Conservation (phyloP, 306 rosid genomes). For the Albizia julibrissin region DNA sequence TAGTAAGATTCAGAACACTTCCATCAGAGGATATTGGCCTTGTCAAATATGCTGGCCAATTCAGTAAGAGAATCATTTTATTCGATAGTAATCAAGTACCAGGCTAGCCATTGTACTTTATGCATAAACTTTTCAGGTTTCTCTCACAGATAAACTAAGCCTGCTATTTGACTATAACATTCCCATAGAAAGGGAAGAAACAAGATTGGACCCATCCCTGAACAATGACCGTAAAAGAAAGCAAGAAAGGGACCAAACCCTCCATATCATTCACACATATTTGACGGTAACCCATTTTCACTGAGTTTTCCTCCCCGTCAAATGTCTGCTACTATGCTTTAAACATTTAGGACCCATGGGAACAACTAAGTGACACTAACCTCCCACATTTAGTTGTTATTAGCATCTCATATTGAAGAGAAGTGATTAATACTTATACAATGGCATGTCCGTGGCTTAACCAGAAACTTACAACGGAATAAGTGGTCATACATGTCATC, state of each 20-base stretch:
- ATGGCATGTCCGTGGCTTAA: neutral
- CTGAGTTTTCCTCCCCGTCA: neutral
- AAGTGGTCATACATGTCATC: neutral
- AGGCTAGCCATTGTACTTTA: neutral
- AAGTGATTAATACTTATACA: neutral
- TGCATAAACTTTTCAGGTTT: neutral
- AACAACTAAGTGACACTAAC: neutral
- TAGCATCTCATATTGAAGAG: neutral
- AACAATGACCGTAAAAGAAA: neutral
- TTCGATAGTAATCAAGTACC: neutral
- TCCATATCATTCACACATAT: neutral
- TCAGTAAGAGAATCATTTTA: neutral
- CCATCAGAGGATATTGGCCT: neutral
- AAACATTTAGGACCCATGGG: neutral
- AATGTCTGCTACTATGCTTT: neutral
- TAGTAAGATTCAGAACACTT: conserved; percentile 13
- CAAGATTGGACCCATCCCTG: neutral
- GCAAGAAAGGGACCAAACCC: neutral
- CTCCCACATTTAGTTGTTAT: neutral
- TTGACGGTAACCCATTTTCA: neutral
- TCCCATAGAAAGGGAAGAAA: neutral
- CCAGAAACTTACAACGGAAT: neutral
- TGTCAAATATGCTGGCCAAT: neutral
- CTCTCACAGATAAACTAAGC: neutral
- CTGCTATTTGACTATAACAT: neutral